A percentile compares a stretch with the other conserved stretches of the same genome.
Conservation (phyloP, 1,284 basidiomycete genomes). For the Nidula niveotomentosa region DNA sequence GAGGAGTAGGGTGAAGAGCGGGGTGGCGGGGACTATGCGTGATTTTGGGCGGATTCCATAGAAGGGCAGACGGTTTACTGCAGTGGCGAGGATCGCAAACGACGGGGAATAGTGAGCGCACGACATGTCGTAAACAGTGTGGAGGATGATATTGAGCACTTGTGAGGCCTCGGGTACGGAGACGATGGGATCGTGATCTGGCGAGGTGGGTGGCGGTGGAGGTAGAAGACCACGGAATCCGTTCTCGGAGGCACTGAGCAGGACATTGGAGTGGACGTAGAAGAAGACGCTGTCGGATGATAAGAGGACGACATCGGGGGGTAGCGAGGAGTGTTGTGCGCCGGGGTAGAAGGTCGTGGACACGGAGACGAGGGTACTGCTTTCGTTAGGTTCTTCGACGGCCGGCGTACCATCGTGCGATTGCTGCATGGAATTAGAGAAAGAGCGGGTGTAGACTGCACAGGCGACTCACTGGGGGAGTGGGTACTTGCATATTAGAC, state of each 20-base stretch:
- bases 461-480: constrained; percentile 55
- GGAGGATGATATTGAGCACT: constrained; percentile 62
- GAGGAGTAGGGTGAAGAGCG: constrained; percentile 45
- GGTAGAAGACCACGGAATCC: constrained; percentile 49
- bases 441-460: constrained; percentile 5
- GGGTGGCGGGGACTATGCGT: constrained; percentile 37
- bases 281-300: constrained; percentile 78
- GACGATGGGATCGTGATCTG: constrained; percentile 42
- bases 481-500: constrained; percentile 52
- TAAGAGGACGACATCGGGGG: constrained; percentile 63
- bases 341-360: constrained; percentile 79
- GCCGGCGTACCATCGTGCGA: constrained; percentile 51
- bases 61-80: constrained; percentile 44
- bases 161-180: constrained; percentile 48
- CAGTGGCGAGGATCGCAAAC: constrained; percentile 43
- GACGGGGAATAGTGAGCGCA: constrained; percentile 62
- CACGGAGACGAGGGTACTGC: constrained; percentile 60
- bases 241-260: constrained; percentile 54
- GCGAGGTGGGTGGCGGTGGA: constrained; percentile 27
- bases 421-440: constrained; percentile 32
- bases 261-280: constrained; percentile 54
- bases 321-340: constrained; percentile 50
- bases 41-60: constrained; percentile 51
- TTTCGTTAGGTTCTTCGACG: constrained; percentile 36
- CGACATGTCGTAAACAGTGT: constrained; percentile 58